A percentile compares a stretch with the other conserved stretches of the same genome.
Evolutionary conservation across 108 stramenopile species (phyloP).

Genomic region (Aureococcus anophagefferens): DNA sequence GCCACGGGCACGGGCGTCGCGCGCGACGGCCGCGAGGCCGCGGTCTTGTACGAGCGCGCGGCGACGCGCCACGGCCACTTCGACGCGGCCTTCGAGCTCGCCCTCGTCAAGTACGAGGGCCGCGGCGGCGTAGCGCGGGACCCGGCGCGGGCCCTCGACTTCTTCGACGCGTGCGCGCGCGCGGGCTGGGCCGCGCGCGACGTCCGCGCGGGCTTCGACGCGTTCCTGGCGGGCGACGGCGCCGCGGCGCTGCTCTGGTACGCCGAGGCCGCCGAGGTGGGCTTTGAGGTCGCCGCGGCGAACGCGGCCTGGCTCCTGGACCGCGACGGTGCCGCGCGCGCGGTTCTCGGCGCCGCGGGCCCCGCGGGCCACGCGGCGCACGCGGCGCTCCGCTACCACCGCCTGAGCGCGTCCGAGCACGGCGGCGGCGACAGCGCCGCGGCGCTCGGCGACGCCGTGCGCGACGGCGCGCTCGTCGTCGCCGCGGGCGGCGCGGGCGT

Average conservation of each 20-base stretch:
- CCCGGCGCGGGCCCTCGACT: background rate
- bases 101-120: background rate
- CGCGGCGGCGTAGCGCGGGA: background rate
- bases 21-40: conserved; percentile 5
- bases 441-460: too few relatives aligned
- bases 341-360: background rate
- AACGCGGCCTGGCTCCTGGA: conserved; percentile 12
- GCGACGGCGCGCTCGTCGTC: background rate
- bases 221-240: background rate
- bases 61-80: conserved; percentile 20
- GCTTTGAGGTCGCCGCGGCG: conserved; percentile 4
- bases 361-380: too few relatives aligned
- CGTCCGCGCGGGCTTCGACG: conserved; percentile 14
- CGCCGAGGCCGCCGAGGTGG: background rate
- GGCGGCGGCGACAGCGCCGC: too few relatives aligned
- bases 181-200: conserved; percentile 4
- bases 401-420: background rate
- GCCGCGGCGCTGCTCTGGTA: background rate
- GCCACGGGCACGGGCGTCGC: conserved; percentile 6
- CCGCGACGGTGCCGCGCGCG: background rate
- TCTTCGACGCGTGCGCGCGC: background rate
- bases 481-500: background rate
- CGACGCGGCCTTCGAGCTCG: conserved; percentile 3
- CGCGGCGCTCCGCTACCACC: background rate
- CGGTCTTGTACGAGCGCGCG: conserved; percentile 5